These are phyloP conservation scores for Kodamaea neixiangensis DNA, from an alignment of 805 yeast species.

Conservation along the genomic window DNA sequence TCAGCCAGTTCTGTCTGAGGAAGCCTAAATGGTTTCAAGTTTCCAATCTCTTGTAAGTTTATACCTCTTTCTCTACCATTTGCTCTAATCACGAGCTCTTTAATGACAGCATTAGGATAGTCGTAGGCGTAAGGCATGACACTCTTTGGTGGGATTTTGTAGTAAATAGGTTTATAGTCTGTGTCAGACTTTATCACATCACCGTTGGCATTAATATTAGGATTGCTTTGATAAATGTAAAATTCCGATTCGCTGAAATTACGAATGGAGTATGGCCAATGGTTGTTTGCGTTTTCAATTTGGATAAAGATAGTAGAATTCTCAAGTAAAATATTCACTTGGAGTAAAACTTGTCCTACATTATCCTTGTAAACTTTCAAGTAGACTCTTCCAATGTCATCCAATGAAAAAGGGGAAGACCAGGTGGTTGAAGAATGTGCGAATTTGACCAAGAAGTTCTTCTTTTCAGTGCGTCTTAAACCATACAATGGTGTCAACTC, in stretches of 20 bases:
- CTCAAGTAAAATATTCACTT: constrained; percentile 75
- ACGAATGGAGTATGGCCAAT: constrained; percentile 92
- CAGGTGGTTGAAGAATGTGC: constrained; percentile 60
- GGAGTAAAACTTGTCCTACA: constrained; percentile 68
- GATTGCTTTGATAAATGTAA: constrained; percentile 83
- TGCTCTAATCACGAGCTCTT: constrained; percentile 73
- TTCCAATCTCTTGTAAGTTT: constrained; percentile 92
- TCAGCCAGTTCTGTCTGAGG: constrained; percentile 47
- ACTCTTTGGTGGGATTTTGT: constrained; percentile 81
- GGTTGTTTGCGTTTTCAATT: constrained; percentile 66
- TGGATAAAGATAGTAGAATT: constrained; percentile 79
- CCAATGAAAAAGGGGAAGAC: constrained; percentile 86
- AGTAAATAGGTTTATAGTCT: constrained; percentile 74
- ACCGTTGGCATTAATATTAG: constrained; percentile 65
- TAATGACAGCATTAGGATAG: constrained; percentile 84
- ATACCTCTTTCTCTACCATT: constrained; percentile 75
- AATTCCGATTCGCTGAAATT: constrained; percentile 90
- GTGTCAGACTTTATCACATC: constrained; percentile 49
- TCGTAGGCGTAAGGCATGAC: constrained; percentile 99
- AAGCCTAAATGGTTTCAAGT: constrained; percentile 79
- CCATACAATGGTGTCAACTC: constrained; percentile 61
- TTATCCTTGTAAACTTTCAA: constrained; percentile 66
- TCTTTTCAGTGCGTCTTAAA: constrained; percentile 55
- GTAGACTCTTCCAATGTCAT: constrained; percentile 80
- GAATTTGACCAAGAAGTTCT: constrained; percentile 63